A percentile compares a stretch with the other conserved stretches of the same genome.
phyloP scores from a whole-genome alignment of 176 grass and related monocot genomes.

The Paspalum vaginatum region DNA sequence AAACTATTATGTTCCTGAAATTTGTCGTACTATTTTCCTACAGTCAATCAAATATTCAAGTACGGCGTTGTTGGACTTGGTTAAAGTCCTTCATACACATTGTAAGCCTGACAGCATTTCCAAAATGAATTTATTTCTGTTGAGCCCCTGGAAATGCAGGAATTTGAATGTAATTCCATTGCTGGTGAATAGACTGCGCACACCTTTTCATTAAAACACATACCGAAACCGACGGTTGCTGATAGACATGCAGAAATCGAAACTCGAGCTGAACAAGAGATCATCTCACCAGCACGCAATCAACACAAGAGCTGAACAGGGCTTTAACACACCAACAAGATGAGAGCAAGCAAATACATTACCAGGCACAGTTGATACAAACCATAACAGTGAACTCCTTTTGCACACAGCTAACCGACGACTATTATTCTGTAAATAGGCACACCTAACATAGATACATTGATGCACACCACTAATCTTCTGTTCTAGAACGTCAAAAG shows the following conservation, averaged over 20 bases:
- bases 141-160: background rate
- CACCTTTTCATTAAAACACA: background rate
- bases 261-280: background rate
- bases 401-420: conserved; percentile 44
- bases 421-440: conserved; percentile 41
- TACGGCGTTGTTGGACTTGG: background rate
- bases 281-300: background rate
- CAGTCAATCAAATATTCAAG: background rate
- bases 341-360: conserved; percentile 44
- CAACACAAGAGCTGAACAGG: background rate
- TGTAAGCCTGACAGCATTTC: background rate
- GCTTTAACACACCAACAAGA: conserved; percentile 20
- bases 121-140: background rate
- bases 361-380: conserved; percentile 52
- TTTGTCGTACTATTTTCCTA: background rate
- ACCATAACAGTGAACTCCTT: conserved; percentile 36
- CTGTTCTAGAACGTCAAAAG: conserved; percentile 43
- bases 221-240: background rate
- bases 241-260: background rate
- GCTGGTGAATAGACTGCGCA: background rate
- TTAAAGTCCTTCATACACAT: background rate
- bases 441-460: conserved; percentile 54
- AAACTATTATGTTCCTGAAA: background rate
- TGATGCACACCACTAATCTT: conserved; percentile 44
- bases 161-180: background rate